Base-by-base conservation (phyloP, 768 basidiomycete genomes). In the Podaxis sp. region DNA sequence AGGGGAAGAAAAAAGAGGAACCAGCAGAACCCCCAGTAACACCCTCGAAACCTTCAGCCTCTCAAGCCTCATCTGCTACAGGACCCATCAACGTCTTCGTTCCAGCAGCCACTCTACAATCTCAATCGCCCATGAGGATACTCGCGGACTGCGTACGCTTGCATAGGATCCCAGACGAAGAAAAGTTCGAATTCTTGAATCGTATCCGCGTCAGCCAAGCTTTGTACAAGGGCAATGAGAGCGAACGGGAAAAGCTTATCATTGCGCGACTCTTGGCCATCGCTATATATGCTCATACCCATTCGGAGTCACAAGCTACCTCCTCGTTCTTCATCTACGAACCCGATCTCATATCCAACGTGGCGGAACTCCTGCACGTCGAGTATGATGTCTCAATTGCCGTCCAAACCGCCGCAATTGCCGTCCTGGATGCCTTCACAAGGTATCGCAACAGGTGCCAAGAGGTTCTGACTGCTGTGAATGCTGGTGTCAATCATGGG, bases 401-500 rank as follows among this genome's bases (percentile, higher is more conserved):
- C 28, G 83, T 97, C 5, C 91, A 95, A 72, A 89, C 89, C 2
- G 88, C 91, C 1, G 91, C 95, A 14, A 82, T 98, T 59, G 84
- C 89, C 27, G 89, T 92, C n/a, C 79, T 98, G 61, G 97, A 99
- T 71, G 92, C 92, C 13, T 82, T 96, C 60, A 89, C 88, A 11
- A 81, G 93, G 63, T 95, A 96, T 71, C 85, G 93, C 62, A 79
- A 77, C 62, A 93, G 89, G 70, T 82, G 91, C 37, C 85, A 87
- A 66, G 97, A 98, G 69, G 93, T 96, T 40, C 73, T 97, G 50
- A 88, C 89, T 4, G 89, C 95, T 1, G 84, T 98, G 38, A 97
- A 97, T 70, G 95, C 93, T 25, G 93, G 93, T 47, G 93, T 98
- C 57, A 97, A 94, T 67, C 97, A 98, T 69, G 97, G 97, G 11